phyloP scores from a whole-genome alignment of 192 early-diverging fungal genomes.

The Backusella australiensis region DNA sequence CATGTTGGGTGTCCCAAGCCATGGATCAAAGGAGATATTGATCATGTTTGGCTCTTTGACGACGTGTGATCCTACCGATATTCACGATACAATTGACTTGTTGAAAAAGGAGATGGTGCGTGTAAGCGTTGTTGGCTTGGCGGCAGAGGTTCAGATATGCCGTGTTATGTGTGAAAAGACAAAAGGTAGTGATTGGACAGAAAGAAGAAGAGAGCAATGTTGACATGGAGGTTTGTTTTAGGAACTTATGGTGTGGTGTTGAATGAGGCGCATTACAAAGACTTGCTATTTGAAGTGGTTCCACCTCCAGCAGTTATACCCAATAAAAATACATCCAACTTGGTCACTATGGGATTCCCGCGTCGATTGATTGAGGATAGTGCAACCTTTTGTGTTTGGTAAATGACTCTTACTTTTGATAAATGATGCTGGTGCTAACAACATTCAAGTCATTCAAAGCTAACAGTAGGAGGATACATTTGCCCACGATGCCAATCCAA shows the following conservation, averaged over 20 bases:
- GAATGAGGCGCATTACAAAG: conserved; percentile 81
- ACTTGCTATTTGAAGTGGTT: conserved; percentile 79
- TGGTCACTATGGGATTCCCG: conserved; percentile 96
- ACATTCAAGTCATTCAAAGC: conserved; percentile 57
- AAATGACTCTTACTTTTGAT: background rate
- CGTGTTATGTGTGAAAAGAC: conserved; percentile 73
- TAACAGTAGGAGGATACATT: conserved; percentile 70
- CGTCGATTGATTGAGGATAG: conserved; percentile 43
- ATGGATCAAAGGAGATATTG: conserved; percentile 86
- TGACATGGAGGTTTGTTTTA: conserved; percentile 18
- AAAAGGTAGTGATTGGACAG: conserved; percentile 46
- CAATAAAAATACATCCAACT: conserved; percentile 56
- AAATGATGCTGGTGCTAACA: background rate
- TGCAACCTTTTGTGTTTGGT: conserved; percentile 80
- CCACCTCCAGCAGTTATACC: conserved; percentile 79
- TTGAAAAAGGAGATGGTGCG: conserved; percentile 71
- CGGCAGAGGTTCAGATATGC: conserved; percentile 88
- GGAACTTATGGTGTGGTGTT: conserved; percentile 79
- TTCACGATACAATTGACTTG: conserved; percentile 73
- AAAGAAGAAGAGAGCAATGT: background rate
- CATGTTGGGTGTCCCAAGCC: conserved; percentile 81
- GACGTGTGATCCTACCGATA: conserved; percentile 93
- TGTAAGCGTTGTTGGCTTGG: conserved; percentile 84
- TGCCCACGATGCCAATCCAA: conserved; percentile 84
- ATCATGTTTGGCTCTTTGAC: conserved; percentile 87